Evolutionary conservation across 2,329 filamentous ascomycete genomes (phyloP).

Genomic region (Arachnopeziza araneosa): DNA sequence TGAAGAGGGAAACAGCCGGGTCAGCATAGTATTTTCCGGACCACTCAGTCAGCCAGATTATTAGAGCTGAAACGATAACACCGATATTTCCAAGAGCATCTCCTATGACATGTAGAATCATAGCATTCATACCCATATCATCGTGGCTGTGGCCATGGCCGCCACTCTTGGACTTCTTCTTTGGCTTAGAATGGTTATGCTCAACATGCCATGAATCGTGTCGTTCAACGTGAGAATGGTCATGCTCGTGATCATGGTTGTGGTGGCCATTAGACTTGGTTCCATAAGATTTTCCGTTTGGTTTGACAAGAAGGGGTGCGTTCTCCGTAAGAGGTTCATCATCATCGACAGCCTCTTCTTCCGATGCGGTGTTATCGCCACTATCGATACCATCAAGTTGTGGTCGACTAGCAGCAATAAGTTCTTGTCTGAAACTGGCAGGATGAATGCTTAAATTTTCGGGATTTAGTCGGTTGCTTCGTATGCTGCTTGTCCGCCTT

Average conservation of each 20-base stretch:
- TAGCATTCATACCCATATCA: constrained; percentile 93
- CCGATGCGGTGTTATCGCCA: constrained; percentile 42
- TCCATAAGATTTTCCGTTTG: not conserved
- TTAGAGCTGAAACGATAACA: constrained; percentile 73
- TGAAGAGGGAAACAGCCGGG: constrained; percentile 86
- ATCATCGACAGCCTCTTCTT: constrained; percentile 27
- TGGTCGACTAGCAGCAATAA: constrained; percentile 74
- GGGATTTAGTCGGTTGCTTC: constrained; percentile 57
- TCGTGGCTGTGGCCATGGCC: constrained; percentile 72
- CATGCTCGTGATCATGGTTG: constrained; percentile 14
- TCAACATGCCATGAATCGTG: constrained; percentile 48
- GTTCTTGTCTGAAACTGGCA: constrained; percentile 83
- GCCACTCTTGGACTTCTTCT: constrained; percentile 49
- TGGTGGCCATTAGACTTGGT: not conserved
- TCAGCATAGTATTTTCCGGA: constrained; percentile 82
- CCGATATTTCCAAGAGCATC: constrained; percentile 84
- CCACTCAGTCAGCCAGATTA: constrained; percentile 88
- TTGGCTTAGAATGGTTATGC: constrained; percentile 78
- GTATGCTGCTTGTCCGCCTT: constrained; percentile 28
- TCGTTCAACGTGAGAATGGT: constrained; percentile 11
- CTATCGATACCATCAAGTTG: constrained; percentile 54
- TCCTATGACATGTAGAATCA: constrained; percentile 71
- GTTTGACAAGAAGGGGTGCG: constrained; percentile 20
- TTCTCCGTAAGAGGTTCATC: constrained; percentile 18
- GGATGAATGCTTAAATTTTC: constrained; percentile 78